These are phyloP conservation scores for Saccharomycopsis fibuligera DNA, from an alignment of 805 yeast genomes.

Conservation along the genomic window DNA sequence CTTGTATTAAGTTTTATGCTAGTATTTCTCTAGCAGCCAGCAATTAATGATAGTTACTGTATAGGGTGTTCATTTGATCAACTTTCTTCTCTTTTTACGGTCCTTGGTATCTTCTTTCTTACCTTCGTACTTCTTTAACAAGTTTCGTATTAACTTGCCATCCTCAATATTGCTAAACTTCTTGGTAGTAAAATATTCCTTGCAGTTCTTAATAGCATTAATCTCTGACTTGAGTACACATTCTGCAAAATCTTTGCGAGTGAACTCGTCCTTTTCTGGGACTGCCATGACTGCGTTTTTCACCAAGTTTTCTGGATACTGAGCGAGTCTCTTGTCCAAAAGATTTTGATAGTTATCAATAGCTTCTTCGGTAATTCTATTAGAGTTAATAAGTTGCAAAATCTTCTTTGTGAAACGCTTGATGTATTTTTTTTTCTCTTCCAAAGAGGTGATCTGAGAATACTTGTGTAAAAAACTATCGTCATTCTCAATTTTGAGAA, in stretches of 20 bases:
- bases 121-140: slow-evolving; percentile 35
- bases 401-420: slow-evolving; percentile 53
- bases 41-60: no score
- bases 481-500: slow-evolving; percentile 27
- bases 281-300: slow-evolving; percentile 3
- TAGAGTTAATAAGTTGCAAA: slow-evolving; percentile 50
- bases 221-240: slow-evolving; percentile 54
- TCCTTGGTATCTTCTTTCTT: neutral
- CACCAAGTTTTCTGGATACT: slow-evolving; percentile 39
- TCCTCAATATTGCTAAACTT: slow-evolving; percentile 46
- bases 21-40: no score
- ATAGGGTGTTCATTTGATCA: slow-evolving; percentile 2
- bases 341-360: slow-evolving; percentile 30
- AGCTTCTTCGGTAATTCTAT: slow-evolving; percentile 38
- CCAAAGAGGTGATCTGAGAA: slow-evolving; percentile 15
- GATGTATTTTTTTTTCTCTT: slow-evolving; percentile 29
- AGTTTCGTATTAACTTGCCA: slow-evolving; percentile 50
- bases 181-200: slow-evolving; percentile 22
- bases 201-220: slow-evolving; percentile 39
- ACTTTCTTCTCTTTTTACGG: slow-evolving; percentile 9
- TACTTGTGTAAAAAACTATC: slow-evolving; percentile 26
- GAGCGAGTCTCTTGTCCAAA: slow-evolving; percentile 31
- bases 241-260: slow-evolving; percentile 41
- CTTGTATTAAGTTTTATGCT: no score
- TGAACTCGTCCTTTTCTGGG: slow-evolving; percentile 18